A percentile compares a stretch with the other conserved stretches of the same genome.
phyloP scores from a whole-genome alignment of 2,329 filamentous ascomycete species.

The Plenodomus biglobosus region DNA sequence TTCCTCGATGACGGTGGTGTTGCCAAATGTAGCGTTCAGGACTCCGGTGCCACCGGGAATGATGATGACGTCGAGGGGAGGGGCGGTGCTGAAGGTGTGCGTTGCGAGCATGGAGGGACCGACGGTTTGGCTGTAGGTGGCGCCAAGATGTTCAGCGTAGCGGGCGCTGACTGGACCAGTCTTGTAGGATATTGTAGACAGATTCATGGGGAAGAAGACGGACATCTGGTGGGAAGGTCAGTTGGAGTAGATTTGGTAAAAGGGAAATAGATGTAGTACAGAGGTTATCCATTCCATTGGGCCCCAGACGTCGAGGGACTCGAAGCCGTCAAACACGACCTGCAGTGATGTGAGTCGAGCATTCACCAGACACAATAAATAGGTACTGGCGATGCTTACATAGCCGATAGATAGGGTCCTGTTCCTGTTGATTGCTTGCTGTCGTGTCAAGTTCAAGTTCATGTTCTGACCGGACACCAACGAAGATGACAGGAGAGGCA shows the following conservation, averaged over 20 bases:
- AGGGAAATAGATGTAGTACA: conserved; percentile 2
- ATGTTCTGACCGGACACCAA: too few species aligned
- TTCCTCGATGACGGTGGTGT: not conserved
- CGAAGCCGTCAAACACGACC: conserved; percentile 24
- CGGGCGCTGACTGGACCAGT: not conserved
- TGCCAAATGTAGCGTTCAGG: conserved; percentile 9
- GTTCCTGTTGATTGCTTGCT: too few species aligned
- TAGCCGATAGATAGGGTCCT: too few species aligned
- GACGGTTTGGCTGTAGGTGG: not conserved
- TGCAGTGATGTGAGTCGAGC: not conserved
- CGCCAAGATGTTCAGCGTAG: not conserved
- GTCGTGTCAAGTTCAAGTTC: too few species aligned
- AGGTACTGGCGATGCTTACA: too few species aligned
- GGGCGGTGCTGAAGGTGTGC: conserved; percentile 55
- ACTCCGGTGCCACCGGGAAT: conserved; percentile 62
- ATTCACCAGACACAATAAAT: too few species aligned
- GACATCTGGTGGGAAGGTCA: conserved; percentile 14
- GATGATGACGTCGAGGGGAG: conserved; percentile 60
- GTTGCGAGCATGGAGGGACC: conserved; percentile 33
- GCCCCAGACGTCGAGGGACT: conserved; percentile 29
- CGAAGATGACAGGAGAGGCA: too few species aligned
- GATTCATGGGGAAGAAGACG: conserved; percentile 11
- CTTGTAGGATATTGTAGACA: not conserved
- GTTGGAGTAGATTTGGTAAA: conserved; percentile 34
- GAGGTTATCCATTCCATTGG: conserved; percentile 37